Percentiles rank a stretch among this genome's conserved stretches.
Conservation (phyloP, 2,329 filamentous ascomycete genomes). For the Beauveria rudraprayagi region DNA sequence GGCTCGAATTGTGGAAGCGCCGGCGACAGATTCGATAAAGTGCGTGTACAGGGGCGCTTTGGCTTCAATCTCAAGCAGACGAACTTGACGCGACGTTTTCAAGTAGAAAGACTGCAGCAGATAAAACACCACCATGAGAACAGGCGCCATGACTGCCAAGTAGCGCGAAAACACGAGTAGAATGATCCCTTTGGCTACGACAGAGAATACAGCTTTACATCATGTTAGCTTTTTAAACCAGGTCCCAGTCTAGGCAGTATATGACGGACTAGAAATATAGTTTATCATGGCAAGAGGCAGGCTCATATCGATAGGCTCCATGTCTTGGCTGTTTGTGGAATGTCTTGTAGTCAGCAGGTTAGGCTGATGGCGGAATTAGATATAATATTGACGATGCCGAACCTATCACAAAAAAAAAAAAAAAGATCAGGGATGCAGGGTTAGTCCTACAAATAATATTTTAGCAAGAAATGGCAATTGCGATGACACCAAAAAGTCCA, state of each 20-base stretch:
- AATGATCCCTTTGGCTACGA: background rate
- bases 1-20: background rate
- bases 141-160: slow-evolving; percentile 18
- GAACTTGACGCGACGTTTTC: background rate
- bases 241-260: background rate
- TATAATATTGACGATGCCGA: too few species aligned
- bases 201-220: background rate
- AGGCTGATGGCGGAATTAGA: too few species aligned
- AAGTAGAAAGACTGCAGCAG: slow-evolving; percentile 10
- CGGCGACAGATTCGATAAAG: background rate
- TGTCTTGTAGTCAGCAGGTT: too few species aligned
- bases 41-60: background rate
- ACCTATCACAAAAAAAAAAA: too few species aligned
- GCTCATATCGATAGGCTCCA: too few species aligned
- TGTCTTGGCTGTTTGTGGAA: too few species aligned
- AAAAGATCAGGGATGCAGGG: too few species aligned
- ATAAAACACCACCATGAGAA: slow-evolving; percentile 31
- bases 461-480: too few species aligned
- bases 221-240: background rate
- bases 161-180: background rate
- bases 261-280: background rate
- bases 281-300: too few species aligned
- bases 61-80: background rate
- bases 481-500: too few species aligned
- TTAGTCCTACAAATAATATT: too few species aligned